These are phyloP conservation scores for Graphilbum ipis-grandicollis DNA, from an alignment of 2,329 filamentous ascomycete species.

Conservation along the genomic window DNA sequence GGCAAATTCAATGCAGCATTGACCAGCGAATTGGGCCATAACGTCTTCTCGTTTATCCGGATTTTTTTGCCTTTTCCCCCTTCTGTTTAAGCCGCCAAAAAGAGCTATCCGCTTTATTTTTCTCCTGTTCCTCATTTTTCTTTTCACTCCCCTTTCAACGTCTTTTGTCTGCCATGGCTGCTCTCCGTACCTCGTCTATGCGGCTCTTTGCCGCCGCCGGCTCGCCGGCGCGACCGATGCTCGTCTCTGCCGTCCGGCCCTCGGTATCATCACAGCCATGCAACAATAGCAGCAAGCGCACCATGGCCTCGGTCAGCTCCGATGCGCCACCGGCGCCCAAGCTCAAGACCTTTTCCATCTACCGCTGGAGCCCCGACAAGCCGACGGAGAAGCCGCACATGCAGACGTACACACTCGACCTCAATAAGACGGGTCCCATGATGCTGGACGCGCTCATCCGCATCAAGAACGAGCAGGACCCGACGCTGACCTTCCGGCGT, in stretches of 20 bases:
- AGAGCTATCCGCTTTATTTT: too few relatives aligned
- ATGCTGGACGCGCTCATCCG: slow-evolving; percentile 89
- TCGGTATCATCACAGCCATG: not conserved
- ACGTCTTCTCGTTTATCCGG: too few relatives aligned
- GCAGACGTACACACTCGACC: slow-evolving; percentile 85
- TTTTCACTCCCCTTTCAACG: too few relatives aligned
- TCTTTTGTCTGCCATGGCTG: slow-evolving; percentile 29
- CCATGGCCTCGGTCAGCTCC: slow-evolving; percentile 35
- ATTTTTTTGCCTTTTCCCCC: too few relatives aligned
- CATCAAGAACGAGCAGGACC: slow-evolving; percentile 98
- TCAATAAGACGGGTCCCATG: slow-evolving; percentile 99
- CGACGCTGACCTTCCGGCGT: slow-evolving; percentile 86
- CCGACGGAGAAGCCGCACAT: slow-evolving; percentile 86
- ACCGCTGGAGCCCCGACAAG: slow-evolving; percentile 93
- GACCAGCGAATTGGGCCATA: too few relatives aligned
- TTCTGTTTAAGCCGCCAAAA: too few relatives aligned
- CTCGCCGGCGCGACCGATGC: slow-evolving; percentile 9
- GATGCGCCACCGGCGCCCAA: slow-evolving; percentile 37
- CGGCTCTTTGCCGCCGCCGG: slow-evolving; percentile 30
- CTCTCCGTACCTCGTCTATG: slow-evolving; percentile 40
- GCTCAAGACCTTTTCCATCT: slow-evolving; percentile 94
- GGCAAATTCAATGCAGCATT: too few relatives aligned
- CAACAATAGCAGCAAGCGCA: slow-evolving; percentile 21
- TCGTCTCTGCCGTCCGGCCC: slow-evolving; percentile 13
- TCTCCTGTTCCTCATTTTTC: too few relatives aligned